Percentiles rank a stretch among this genome's conserved stretches.
Conservation (phyloP, 768 basidiomycete species). For the Rickenella mellea region DNA sequence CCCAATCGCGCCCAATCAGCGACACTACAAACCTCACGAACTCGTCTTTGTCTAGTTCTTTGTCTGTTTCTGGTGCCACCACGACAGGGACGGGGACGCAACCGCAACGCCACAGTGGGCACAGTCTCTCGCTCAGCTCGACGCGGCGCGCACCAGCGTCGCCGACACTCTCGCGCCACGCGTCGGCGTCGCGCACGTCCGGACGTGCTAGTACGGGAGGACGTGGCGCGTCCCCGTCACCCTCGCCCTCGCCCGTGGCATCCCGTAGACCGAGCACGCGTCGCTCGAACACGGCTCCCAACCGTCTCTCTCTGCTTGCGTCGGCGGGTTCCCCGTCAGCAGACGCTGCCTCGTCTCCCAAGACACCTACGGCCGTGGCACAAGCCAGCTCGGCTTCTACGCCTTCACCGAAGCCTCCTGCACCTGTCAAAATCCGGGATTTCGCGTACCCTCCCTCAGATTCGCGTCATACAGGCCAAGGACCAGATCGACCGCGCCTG, state of each 20-base stretch:
- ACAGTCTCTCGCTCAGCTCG: conserved; percentile 28
- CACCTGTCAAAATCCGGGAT: conserved; percentile 38
- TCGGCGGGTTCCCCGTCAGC: conserved; percentile 10
- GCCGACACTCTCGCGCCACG: conserved; percentile 40
- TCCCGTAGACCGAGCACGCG: conserved; percentile 12
- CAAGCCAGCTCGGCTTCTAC: not conserved
- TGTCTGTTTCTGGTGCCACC: not conserved
- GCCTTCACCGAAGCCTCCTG: conserved; percentile 9
- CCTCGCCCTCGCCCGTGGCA: conserved; percentile 3
- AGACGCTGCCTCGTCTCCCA: not conserved
- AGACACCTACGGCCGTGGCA: not conserved
- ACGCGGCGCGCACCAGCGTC: conserved; percentile 56
- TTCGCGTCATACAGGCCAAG: conserved; percentile 32
- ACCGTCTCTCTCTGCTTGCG: too few relatives aligned
- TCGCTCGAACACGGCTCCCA: conserved; percentile 10
- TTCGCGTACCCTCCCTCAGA: conserved; percentile 34
- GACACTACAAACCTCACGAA: not conserved
- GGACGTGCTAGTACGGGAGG: not conserved
- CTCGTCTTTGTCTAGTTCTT: too few relatives aligned
- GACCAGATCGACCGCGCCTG: conserved; percentile 28
- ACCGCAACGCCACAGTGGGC: conserved; percentile 4
- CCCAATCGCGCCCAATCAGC: not conserved
- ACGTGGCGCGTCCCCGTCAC: conserved; percentile 7
- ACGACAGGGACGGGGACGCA: not conserved
- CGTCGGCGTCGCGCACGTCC: conserved; percentile 22